Evolutionary conservation across 2,329 filamentous ascomycete genomes (phyloP).

Genomic region (Ceratocystiopsis sp.): DNA sequence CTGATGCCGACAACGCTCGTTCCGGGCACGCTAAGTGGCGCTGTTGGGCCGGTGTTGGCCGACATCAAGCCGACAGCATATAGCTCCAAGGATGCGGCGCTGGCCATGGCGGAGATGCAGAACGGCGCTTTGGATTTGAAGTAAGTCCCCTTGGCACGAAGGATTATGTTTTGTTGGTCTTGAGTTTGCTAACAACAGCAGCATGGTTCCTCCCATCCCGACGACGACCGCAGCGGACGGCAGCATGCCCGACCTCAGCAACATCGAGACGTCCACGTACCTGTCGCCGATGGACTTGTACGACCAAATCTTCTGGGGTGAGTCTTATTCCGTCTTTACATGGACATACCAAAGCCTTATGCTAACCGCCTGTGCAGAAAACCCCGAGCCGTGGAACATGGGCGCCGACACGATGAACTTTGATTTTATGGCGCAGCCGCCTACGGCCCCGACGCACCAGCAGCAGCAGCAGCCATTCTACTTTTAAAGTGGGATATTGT

Average conservation of each 20-base stretch:
- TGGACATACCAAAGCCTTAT: too few relatives aligned
- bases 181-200: not conserved
- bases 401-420: conserved; percentile 40
- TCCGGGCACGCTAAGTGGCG: too few relatives aligned
- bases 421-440: conserved; percentile 40
- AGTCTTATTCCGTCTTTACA: conserved; percentile 19
- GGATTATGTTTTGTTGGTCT: not conserved
- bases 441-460: conserved; percentile 30
- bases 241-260: conserved; percentile 26
- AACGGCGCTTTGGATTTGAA: conserved; percentile 24
- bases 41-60: too few relatives aligned
- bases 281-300: conserved; percentile 53
- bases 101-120: conserved; percentile 50
- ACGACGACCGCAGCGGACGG: conserved; percentile 11
- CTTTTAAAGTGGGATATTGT: conserved; percentile 23
- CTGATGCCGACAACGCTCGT: too few relatives aligned
- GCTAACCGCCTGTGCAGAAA: conserved; percentile 23
- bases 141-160: conserved; percentile 1
- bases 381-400: conserved; percentile 40
- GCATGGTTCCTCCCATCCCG: conserved; percentile 19
- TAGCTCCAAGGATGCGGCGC: conserved; percentile 29
- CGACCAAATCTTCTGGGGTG: conserved; percentile 49
- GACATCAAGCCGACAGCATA: too few relatives aligned
- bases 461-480: conserved; percentile 35
- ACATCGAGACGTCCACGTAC: conserved; percentile 37